These are phyloP conservation scores for Penicillium manginii DNA, from an alignment of 495 filamentous ascomycete species.

Conservation along the genomic window DNA sequence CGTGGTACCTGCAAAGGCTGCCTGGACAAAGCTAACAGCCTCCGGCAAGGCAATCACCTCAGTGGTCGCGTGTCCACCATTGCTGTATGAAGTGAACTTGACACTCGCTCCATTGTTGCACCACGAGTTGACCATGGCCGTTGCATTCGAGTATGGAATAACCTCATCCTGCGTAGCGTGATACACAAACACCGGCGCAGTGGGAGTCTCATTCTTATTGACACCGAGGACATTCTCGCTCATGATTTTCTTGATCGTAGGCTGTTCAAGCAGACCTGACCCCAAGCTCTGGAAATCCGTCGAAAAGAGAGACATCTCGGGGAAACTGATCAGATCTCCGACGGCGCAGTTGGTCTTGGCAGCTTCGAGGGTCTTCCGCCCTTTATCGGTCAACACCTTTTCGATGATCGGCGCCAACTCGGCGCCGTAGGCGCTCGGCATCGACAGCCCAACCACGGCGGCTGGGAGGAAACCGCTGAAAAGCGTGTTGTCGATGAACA, in stretches of 20 bases:
- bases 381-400: slow-evolving; percentile 25
- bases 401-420: slow-evolving; percentile 30
- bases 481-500: slow-evolving; percentile 28
- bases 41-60: slow-evolving; percentile 31
- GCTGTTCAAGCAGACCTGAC: slow-evolving; percentile 22
- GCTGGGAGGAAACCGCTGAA: slow-evolving; percentile 37
- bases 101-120: slow-evolving; percentile 32
- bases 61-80: slow-evolving; percentile 36
- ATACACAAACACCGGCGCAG: slow-evolving; percentile 39
- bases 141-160: slow-evolving; percentile 35
- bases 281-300: slow-evolving; percentile 33
- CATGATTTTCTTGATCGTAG: slow-evolving; percentile 26
- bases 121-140: slow-evolving; percentile 30
- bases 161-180: slow-evolving; percentile 37
- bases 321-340: slow-evolving; percentile 24
- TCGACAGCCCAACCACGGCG: slow-evolving; percentile 31
- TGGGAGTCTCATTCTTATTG: slow-evolving; percentile 31
- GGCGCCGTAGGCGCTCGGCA: slow-evolving; percentile 37
- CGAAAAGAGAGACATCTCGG: slow-evolving; percentile 29
- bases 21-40: slow-evolving; percentile 29
- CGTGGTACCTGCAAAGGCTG: slow-evolving; percentile 33
- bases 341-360: slow-evolving; percentile 26
- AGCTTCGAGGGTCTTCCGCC: slow-evolving; percentile 17
- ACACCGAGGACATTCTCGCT: slow-evolving; percentile 29
- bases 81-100: slow-evolving; percentile 34